phyloP scores from a whole-genome alignment of 257 asterid genomes.

The Solanum stenotomum region DNA sequence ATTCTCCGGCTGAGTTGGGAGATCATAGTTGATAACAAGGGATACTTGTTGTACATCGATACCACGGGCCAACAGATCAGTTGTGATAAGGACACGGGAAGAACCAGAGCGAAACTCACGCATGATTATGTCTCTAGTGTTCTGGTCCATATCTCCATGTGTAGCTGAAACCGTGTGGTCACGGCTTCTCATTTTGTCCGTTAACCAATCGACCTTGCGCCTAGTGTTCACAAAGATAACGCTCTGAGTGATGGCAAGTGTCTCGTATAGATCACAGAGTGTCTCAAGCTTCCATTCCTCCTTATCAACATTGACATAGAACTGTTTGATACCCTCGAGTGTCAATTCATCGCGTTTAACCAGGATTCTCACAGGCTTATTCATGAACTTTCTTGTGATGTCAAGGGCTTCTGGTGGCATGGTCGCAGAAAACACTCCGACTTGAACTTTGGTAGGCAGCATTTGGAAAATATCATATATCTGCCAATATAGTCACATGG shows the following conservation, averaged over 20 bases:
- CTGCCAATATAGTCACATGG: conserved; percentile 16
- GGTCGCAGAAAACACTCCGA: conserved; percentile 70
- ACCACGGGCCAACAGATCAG: conserved; percentile 64
- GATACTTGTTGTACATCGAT: conserved; percentile 71
- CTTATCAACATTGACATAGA: conserved; percentile 61
- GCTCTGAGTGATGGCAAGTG: conserved; percentile 65
- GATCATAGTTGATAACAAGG: conserved; percentile 64
- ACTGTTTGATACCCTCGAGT: conserved; percentile 74
- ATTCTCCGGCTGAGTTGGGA: conserved; percentile 77
- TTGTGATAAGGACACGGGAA: conserved; percentile 52
- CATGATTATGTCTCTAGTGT: conserved; percentile 73
- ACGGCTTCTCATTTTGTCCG: conserved; percentile 58
- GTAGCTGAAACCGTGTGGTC: conserved; percentile 85
- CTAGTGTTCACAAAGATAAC: conserved; percentile 76
- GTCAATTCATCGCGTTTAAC: conserved; percentile 79
- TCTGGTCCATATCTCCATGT: conserved; percentile 87
- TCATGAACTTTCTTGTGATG: conserved; percentile 72
- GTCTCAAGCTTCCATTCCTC: conserved; percentile 80
- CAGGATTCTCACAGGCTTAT: conserved; percentile 61
- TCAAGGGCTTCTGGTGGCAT: conserved; percentile 90
- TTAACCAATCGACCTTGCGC: conserved; percentile 79
- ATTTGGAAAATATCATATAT: conserved; percentile 70
- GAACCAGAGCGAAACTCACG: conserved; percentile 76
- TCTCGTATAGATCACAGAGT: conserved; percentile 68
- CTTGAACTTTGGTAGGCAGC: conserved; percentile 66